Evolutionary conservation across 2,329 filamentous ascomycete genomes (phyloP).

Genomic region (Cladosporium austrohemisphaericum): DNA sequence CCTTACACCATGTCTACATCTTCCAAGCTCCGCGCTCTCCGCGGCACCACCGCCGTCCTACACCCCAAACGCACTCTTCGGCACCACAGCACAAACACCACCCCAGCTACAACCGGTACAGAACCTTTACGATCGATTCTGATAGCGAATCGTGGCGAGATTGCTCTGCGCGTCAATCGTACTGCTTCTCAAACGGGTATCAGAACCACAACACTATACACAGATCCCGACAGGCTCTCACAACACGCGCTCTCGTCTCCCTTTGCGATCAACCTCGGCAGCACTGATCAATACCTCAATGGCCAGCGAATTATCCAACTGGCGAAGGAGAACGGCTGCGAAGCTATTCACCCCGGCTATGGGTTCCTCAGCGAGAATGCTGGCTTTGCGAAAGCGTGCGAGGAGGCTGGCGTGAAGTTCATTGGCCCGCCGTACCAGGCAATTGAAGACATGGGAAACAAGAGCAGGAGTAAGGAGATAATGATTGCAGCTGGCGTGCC

Average conservation of each 20-base stretch:
- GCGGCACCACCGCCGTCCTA: slow-evolving; percentile 18
- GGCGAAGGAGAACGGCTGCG: slow-evolving; percentile 79
- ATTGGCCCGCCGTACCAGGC: slow-evolving; percentile 83
- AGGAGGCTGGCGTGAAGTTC: slow-evolving; percentile 86
- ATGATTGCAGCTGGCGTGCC: slow-evolving; percentile 94
- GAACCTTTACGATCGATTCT: slow-evolving; percentile 62
- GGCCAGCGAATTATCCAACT: slow-evolving; percentile 87
- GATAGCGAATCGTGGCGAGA: slow-evolving; percentile 96
- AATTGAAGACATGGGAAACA: slow-evolving; percentile 82
- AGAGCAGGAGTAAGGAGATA: slow-evolving; percentile 88
- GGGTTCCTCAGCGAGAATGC: slow-evolving; percentile 93
- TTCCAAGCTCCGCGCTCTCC: slow-evolving; percentile 21
- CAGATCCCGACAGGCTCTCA: slow-evolving; percentile 78
- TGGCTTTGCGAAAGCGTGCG: slow-evolving; percentile 80
- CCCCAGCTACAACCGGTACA: slow-evolving; percentile 5
- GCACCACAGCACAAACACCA: slow-evolving; percentile 15
- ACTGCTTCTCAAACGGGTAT: slow-evolving; percentile 88
- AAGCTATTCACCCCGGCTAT: slow-evolving; percentile 93
- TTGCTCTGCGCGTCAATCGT: slow-evolving; percentile 85
- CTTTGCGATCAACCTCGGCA: slow-evolving; percentile 77
- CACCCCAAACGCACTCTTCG: slow-evolving; percentile 21
- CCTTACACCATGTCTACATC: slow-evolving; percentile 24
- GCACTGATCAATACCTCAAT: slow-evolving; percentile 83
- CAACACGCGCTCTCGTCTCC: slow-evolving; percentile 86
- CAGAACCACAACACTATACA: slow-evolving; percentile 90